Conservation (phyloP, 2,329 filamentous ascomycete species). For the Penicillium expansum region DNA sequence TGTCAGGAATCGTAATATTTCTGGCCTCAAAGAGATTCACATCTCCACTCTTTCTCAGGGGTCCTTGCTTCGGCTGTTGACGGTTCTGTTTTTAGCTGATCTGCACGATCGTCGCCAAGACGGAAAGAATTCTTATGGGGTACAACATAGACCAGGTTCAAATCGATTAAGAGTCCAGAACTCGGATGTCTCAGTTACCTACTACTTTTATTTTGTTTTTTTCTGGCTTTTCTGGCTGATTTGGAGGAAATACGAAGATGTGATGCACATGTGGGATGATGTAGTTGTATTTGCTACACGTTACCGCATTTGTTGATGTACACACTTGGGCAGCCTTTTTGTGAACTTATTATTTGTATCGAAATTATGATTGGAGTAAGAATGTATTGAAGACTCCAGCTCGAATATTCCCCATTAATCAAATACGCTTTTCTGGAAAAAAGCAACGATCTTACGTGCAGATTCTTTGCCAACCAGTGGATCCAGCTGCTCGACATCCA, state of each 20-base stretch:
- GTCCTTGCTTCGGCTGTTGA: slow-evolving; percentile 17
- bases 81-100: slow-evolving; percentile 20
- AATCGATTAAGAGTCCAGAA: background rate
- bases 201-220: background rate
- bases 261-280: background rate
- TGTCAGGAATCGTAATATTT: slow-evolving; percentile 3
- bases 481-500: slow-evolving; percentile 70
- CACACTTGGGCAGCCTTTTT: background rate
- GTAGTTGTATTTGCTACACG: background rate
- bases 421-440: slow-evolving; percentile 70
- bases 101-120: slow-evolving; percentile 21
- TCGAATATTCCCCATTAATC: slow-evolving; percentile 33
- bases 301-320: background rate
- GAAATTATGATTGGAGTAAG: background rate
- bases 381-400: background rate
- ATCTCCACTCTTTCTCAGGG: slow-evolving; percentile 23
- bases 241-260: background rate
- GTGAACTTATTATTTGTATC: background rate
- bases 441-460: slow-evolving; percentile 71
- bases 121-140: slow-evolving; percentile 5
- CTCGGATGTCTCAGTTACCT: slow-evolving; percentile 4
- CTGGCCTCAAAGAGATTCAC: background rate
- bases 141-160: background rate
- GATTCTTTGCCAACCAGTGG: slow-evolving; percentile 74
- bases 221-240: background rate